Base-by-base conservation (phyloP, 257 asterid species). In the Nyctanthes arbortristis region DNA sequence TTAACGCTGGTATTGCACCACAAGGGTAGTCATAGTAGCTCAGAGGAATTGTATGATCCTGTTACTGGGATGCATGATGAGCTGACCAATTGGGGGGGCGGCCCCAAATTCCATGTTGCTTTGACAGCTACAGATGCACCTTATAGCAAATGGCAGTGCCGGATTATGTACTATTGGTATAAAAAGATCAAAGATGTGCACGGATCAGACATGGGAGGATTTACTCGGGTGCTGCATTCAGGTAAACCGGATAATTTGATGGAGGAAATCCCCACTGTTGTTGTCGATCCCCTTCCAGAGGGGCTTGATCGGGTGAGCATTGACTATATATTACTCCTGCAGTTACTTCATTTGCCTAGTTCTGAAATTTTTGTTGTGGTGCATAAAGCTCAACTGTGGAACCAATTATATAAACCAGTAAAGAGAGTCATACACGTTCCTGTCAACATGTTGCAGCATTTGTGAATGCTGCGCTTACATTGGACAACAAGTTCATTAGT, bases 161-260 rank as follows among this genome's bases (percentile, higher is more conserved):
- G 99, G 71, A 71, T 93, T 75, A 91, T 91, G 99, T 93, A 89
- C 65, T 93, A 91, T 79, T 93, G 99, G 99, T 93, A 91, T 78
- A 87, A 87, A 88, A 87, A 79, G 76, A 82, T 87, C 89, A 91
- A 65, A 63, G 91, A 87, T 60, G 18, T 73, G 77, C 84, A 85
- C 33, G 92, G 95, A 79, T 91, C 99, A 10, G 99, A 86, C 68
- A 93, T 93, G 99, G 97, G 99, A 28, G 97, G 95, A 35, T 91
- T 93, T 74, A 93, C 96, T 20, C 81, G 99, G 79, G 86, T 93
- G 67, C 77, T 93, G 80, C 99, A 93, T 79, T 91, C 97, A 0
- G 99, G 99, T 20, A 82, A 76, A 16, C 76, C 97, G 33, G 99
- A 93, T 77, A 84, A 82, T 77, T 77, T 93, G 84, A 93, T 93